Conservation (phyloP, 768 basidiomycete genomes). For the Trametopsis cervina region DNA sequence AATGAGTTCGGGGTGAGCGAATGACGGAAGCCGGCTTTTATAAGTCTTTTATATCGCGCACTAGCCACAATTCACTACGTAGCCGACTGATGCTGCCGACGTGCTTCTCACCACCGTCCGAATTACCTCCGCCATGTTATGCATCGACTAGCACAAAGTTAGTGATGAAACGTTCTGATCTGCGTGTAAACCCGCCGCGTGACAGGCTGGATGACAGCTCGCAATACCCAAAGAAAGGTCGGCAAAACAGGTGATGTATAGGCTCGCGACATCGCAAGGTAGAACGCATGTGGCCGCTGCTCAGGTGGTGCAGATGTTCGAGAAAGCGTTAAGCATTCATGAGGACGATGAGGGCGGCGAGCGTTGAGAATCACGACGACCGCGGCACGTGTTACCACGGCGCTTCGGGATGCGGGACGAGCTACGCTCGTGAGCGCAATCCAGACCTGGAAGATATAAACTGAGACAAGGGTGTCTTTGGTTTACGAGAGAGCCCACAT, state of each 20-base stretch:
- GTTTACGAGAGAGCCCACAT: neutral
- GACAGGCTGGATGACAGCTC: neutral
- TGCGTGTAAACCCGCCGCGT: neutral
- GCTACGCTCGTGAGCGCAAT: neutral
- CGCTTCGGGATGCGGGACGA: neutral
- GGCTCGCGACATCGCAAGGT: neutral
- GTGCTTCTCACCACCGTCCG: too few relatives aligned
- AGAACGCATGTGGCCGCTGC: neutral
- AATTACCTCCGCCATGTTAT: neutral
- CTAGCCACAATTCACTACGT: too few relatives aligned
- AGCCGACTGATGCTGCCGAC: too few relatives aligned
- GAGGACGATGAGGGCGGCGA: neutral
- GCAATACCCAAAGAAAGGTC: neutral
- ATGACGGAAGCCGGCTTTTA: too few relatives aligned
- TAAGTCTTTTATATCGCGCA: neutral
- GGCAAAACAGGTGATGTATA: neutral
- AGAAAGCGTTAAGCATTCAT: neutral
- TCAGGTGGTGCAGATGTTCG: neutral
- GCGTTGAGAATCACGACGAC: neutral
- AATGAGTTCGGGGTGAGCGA: neutral
- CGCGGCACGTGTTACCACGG: neutral
- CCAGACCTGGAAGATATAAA: neutral
- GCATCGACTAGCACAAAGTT: neutral
- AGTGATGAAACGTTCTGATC: neutral
- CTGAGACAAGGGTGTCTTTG: neutral